These are phyloP conservation scores for Guyanaporus albipodus DNA, from an alignment of 768 basidiomycete genomes.

Conservation along the genomic window DNA sequence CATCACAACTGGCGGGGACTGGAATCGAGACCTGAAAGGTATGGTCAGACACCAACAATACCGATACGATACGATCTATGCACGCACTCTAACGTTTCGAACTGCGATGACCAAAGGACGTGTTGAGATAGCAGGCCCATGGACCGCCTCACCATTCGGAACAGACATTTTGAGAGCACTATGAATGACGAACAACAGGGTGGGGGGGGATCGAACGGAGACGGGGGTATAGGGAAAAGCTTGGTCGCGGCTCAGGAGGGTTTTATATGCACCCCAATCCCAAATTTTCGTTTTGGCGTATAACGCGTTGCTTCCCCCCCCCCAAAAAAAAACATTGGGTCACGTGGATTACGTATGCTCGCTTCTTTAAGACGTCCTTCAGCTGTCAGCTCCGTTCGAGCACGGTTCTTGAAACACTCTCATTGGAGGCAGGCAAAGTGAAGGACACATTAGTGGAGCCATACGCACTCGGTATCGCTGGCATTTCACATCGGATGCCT, in stretches of 20 bases:
- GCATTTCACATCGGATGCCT: background rate
- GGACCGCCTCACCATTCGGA: constrained; percentile 29
- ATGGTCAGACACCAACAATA: constrained; percentile 2
- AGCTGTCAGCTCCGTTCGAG: background rate
- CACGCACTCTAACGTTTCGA: constrained; percentile 34
- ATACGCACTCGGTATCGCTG: background rate
- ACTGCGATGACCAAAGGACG: constrained; percentile 35
- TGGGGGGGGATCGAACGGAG: background rate
- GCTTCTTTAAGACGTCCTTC: too few relatives aligned
- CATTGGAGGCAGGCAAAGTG: background rate
- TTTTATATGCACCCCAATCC: constrained; percentile 31
- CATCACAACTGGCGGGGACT: constrained; percentile 72
- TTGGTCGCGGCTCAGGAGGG: constrained; percentile 1
- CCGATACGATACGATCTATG: constrained; percentile 5
- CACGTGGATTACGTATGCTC: constrained; percentile 30
- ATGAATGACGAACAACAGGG: constrained; percentile 3
- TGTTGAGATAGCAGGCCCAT: constrained; percentile 30
- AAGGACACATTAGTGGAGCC: background rate
- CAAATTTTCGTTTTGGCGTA: constrained; percentile 29
- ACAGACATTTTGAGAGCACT: constrained; percentile 30
- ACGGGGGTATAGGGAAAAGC: constrained; percentile 8
- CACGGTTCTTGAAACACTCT: background rate
- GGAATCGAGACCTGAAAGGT: constrained; percentile 71
- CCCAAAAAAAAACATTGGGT: constrained; percentile 30
- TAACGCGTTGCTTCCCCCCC: constrained; percentile 24